Conservation (phyloP, 2,329 filamentous ascomycete species). For the Venturia nashicola region DNA sequence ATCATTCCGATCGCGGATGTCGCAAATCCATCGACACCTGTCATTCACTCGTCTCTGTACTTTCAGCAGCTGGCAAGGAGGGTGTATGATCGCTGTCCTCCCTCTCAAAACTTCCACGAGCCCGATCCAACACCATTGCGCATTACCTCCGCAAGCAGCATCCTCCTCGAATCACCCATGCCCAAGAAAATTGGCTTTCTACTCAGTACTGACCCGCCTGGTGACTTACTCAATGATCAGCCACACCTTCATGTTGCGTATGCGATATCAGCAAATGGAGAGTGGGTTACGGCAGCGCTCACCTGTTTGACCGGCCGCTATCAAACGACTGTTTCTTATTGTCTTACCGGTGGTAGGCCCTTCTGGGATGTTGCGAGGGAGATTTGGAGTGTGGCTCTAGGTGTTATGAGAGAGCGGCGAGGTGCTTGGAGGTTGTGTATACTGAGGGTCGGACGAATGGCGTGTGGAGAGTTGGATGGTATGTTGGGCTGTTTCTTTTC, state of each 20-base stretch:
- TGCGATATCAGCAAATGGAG: conserved; percentile 52
- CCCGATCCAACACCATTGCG: conserved; percentile 37
- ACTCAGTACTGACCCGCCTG: conserved; percentile 52
- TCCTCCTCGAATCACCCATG: conserved; percentile 57
- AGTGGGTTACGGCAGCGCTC: conserved; percentile 73
- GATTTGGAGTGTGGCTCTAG: conserved; percentile 66
- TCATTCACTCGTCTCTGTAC: conserved; percentile 48
- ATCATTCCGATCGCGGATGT: conserved; percentile 59
- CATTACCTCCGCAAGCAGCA: conserved; percentile 51
- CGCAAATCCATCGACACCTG: conserved; percentile 48
- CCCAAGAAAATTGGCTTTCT: conserved; percentile 64
- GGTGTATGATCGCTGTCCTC: conserved; percentile 62
- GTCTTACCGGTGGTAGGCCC: conserved; percentile 47
- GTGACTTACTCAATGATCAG: conserved; percentile 65
- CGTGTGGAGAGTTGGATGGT: conserved; percentile 49
- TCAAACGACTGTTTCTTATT: conserved; percentile 63
- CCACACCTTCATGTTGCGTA: conserved; percentile 73
- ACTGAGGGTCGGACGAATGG: conserved; percentile 58
- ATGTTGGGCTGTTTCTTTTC: conserved; percentile 12
- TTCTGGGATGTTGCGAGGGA: conserved; percentile 58
- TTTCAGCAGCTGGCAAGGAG: conserved; percentile 56
- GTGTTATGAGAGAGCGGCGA: conserved; percentile 56
- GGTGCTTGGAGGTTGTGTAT: conserved; percentile 70
- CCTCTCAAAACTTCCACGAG: conserved; percentile 21
- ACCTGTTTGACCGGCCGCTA: conserved; percentile 64